phyloP scores from a whole-genome alignment of 1,284 basidiomycete genomes.

The Fistulina hepatica region DNA sequence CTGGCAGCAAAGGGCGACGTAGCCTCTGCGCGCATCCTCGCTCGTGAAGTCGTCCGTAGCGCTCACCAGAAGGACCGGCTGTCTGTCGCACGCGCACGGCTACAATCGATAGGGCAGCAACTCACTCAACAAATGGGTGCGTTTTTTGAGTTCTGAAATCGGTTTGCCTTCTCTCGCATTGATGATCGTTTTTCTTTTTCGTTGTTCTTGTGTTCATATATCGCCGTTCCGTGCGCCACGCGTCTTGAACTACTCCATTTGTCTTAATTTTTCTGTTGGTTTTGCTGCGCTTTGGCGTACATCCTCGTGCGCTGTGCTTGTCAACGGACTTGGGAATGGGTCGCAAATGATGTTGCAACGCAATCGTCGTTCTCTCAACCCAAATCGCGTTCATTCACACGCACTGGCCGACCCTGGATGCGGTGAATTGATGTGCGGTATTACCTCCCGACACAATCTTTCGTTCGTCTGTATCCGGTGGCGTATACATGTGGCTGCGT shows the following conservation, averaged over 20 bases:
- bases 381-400: too few species aligned
- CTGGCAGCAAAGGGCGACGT: constrained; percentile 87
- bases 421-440: too few species aligned
- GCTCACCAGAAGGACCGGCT: constrained; percentile 92
- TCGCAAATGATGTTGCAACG: too few species aligned
- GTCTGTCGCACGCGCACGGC: constrained; percentile 84
- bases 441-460: too few species aligned
- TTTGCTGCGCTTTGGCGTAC: too few species aligned
- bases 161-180: constrained; percentile 3
- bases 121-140: constrained; percentile 88
- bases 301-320: too few species aligned
- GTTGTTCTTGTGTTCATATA: constrained; percentile 3
- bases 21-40: constrained; percentile 86
- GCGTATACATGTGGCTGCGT: too few species aligned
- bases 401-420: too few species aligned
- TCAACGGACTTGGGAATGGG: too few species aligned
- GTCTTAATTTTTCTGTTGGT: constrained; percentile 5
- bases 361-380: too few species aligned
- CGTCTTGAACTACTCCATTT: not conserved
- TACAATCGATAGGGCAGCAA: constrained; percentile 89
- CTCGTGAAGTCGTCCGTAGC: constrained; percentile 89
- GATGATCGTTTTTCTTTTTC: constrained; percentile 12
- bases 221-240: too few species aligned
- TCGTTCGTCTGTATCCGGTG: too few species aligned
- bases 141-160: constrained; percentile 22